Evolutionary conservation across 257 asterid genomes (phyloP).

Genomic region (Striga asiatica): DNA sequence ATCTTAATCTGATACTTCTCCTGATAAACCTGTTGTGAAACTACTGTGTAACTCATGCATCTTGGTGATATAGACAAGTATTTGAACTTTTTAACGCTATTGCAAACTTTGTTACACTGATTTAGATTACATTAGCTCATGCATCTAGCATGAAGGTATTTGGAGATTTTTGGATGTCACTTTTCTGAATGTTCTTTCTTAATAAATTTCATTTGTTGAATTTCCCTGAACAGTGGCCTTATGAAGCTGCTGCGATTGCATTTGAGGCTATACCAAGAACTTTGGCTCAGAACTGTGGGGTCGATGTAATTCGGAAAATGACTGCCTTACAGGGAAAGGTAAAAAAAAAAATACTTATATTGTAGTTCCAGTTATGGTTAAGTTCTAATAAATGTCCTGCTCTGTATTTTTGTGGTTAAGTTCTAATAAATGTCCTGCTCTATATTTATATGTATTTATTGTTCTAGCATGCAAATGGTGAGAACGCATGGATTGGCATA

Average conservation of each 20-base stretch:
- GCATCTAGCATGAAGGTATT: background rate
- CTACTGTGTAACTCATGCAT: background rate
- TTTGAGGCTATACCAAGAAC: constrained; percentile 98
- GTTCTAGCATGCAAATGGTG: constrained; percentile 82
- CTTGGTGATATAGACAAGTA: background rate
- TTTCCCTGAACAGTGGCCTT: constrained; percentile 68
- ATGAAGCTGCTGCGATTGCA: constrained; percentile 98
- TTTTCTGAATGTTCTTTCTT: background rate
- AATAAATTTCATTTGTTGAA: background rate
- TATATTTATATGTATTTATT: background rate
- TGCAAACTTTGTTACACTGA: background rate
- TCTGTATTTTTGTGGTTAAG: background rate
- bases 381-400: background rate
- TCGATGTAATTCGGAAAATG: constrained; percentile 87
- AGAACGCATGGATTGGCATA: constrained; percentile 92
- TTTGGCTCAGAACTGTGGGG: constrained; percentile 96
- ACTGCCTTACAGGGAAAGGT: constrained; percentile 96
- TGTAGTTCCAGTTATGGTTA: background rate
- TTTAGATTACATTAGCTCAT: background rate
- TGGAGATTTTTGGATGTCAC: background rate
- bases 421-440: background rate
- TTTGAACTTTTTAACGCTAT: background rate
- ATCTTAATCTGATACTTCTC: no score
- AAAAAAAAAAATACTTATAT: constrained; percentile 1
- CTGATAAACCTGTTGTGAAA: background rate